Evolutionary conservation across 75 land plant genomes (phyloP).

Genomic region (Isoetes taiwanensis): DNA sequence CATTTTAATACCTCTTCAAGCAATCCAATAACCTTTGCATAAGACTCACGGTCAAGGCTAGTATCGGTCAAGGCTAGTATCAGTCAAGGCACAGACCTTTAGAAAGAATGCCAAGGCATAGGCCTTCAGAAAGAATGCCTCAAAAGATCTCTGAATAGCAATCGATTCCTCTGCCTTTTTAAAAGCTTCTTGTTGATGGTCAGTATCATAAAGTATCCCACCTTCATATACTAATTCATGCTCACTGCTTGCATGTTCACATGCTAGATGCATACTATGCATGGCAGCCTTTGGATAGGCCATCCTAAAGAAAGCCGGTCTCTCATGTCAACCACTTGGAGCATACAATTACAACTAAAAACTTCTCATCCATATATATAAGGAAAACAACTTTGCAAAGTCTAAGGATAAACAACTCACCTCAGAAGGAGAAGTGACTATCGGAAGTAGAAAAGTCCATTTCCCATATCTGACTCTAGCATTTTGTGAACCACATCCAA

Average conservation of each 20-base stretch:
- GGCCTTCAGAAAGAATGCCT: slow-evolving; percentile 3
- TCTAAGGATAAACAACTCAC: neutral
- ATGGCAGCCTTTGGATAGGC: neutral
- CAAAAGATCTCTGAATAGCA: neutral
- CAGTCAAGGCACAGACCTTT: too few species aligned
- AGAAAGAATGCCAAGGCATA: slow-evolving; percentile 8
- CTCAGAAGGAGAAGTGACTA: neutral
- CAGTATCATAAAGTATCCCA: slow-evolving; percentile 2
- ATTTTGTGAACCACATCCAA: slow-evolving; percentile 1
- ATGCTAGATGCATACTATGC: neutral
- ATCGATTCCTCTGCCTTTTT: slow-evolving; percentile 4
- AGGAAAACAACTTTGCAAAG: too few species aligned
- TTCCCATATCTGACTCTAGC: slow-evolving; percentile 1
- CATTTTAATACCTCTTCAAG: slow-evolving; percentile 1
- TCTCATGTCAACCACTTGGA: too few species aligned
- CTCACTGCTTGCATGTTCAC: neutral
- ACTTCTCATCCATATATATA: too few species aligned
- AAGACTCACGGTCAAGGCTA: slow-evolving; percentile 1
- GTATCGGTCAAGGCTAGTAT: too few species aligned
- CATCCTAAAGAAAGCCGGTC: too few species aligned
- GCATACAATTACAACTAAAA: too few species aligned
- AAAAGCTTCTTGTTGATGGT: slow-evolving; percentile 4
- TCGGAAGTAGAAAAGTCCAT: neutral
- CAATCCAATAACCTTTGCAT: neutral
- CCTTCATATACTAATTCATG: slow-evolving; percentile 2